Evolutionary conservation across 768 basidiomycete genomes (phyloP).

Genomic region (Suillus ampliporus): DNA sequence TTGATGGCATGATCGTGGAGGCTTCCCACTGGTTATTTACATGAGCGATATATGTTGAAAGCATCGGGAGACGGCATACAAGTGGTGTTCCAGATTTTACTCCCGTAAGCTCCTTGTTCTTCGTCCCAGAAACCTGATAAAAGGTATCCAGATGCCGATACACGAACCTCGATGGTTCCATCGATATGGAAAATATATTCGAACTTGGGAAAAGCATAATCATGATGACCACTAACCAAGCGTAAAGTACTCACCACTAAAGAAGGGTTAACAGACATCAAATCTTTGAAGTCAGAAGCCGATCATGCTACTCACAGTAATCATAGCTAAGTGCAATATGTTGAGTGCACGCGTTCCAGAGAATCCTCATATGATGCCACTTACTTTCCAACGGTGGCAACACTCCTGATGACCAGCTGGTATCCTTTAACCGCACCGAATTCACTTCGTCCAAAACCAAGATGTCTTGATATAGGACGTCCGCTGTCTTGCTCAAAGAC

Average conservation of each 20-base stretch:
- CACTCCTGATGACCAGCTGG: constrained; percentile 58
- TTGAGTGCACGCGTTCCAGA: neutral
- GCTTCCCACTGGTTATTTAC: constrained; percentile 56
- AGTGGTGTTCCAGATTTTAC: constrained; percentile 59
- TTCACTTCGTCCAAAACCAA: constrained; percentile 56
- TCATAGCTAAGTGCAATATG: constrained; percentile 47
- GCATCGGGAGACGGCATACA: constrained; percentile 42
- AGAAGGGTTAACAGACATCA: neutral
- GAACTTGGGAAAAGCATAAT: constrained; percentile 43
- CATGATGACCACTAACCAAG: neutral
- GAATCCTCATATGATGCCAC: constrained; percentile 28
- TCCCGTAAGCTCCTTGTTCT: constrained; percentile 56
- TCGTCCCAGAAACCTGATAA: constrained; percentile 66
- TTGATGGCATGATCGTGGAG: constrained; percentile 74
- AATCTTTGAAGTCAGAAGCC: constrained; percentile 4
- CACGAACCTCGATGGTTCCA: constrained; percentile 67
- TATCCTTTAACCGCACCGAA: constrained; percentile 68
- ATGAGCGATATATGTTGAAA: neutral
- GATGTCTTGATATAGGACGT: constrained; percentile 62
- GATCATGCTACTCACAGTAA: constrained; percentile 47
- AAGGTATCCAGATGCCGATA: constrained; percentile 73
- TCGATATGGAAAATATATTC: constrained; percentile 72
- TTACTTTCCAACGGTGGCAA: constrained; percentile 68
- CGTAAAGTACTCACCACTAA: constrained; percentile 36
- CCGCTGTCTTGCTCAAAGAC: constrained; percentile 68